Base-by-base conservation (phyloP, 2,329 filamentous ascomycete species). In the Verticillium klebahnii region DNA sequence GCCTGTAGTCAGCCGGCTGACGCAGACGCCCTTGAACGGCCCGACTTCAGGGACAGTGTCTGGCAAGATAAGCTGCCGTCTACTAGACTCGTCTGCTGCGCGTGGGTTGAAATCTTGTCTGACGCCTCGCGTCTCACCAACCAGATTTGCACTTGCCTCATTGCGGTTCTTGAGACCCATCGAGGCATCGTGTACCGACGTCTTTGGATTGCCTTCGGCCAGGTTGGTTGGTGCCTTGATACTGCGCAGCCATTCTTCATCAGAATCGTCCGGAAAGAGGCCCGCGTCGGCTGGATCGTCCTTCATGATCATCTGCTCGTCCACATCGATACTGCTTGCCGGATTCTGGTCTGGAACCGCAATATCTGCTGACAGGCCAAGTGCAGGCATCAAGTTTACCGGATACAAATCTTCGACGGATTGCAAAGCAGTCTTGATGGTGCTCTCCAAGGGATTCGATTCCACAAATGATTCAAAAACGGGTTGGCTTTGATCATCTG, bases 351-450 rank as follows among this genome's bases (percentile, higher is more conserved):
- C 73, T 1, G 68, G 63, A 5, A 25, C 25, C 25, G 68, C 68
- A 6, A 67, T 61, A 11, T 70, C 69, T 2, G 71, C 71, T 5
- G 76, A 66, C 11, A 80, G 63, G 0, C 80, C 80, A 5, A 86
- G 71, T 3, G 73, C 76, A n/a, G 77, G 76, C 17, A 76, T 71
- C 25, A 93, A 74, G 57, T 86, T 90, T 23, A 85, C 82, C 0
- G 91, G 89, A 71, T 90, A 97, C 17, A 99, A 80, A 71, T 98
- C 94, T 71, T 93, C 89, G 0, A 98, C 88, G 59, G 94, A 93
- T 69, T 96, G 86, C 45, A 96, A 75, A 1, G 87, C 85, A 1
- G 94, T 96, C 67, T 88, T 89, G n/a, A 97, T 79, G 3, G 76
- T 75, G 5, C 81, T 76, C 67, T 85, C 87, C 14, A 83, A 79